phyloP scores from a whole-genome alignment of 495 filamentous ascomycete genomes.

The Elaphomyces granulatus region DNA sequence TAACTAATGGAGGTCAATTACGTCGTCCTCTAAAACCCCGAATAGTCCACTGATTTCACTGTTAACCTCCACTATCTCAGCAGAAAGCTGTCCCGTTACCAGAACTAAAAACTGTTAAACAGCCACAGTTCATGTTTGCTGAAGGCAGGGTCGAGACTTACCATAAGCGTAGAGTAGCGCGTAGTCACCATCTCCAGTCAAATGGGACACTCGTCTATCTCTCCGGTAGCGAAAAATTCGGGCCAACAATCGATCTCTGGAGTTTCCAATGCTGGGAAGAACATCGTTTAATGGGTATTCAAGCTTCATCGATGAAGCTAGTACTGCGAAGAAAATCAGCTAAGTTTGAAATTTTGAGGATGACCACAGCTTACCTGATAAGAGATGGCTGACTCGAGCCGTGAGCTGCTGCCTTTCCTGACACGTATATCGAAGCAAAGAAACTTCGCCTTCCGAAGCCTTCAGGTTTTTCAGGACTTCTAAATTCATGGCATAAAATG shows the following conservation, averaged over 20 bases:
- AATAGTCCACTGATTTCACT: slow-evolving; percentile 42
- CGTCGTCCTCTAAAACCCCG: slow-evolving; percentile 62
- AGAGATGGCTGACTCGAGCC: slow-evolving; percentile 78
- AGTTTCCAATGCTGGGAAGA: slow-evolving; percentile 65
- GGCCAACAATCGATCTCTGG: slow-evolving; percentile 70
- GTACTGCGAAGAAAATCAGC: slow-evolving; percentile 33
- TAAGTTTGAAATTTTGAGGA: slow-evolving; percentile 9
- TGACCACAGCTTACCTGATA: slow-evolving; percentile 44
- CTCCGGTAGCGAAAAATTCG: slow-evolving; percentile 78
- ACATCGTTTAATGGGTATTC: slow-evolving; percentile 85
- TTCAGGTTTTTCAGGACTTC: slow-evolving; percentile 69
- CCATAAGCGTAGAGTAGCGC: slow-evolving; percentile 61
- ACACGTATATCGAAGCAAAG: slow-evolving; percentile 63
- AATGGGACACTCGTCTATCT: slow-evolving; percentile 38
- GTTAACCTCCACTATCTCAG: slow-evolving; percentile 36
- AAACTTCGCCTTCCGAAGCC: slow-evolving; percentile 63
- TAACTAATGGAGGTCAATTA: no score
- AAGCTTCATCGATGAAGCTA: slow-evolving; percentile 83
- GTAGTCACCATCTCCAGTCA: slow-evolving; percentile 52
- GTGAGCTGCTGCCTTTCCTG: slow-evolving; percentile 68
- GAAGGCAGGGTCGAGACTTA: no score
- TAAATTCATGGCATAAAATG: slow-evolving; percentile 90
- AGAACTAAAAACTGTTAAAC: slow-evolving; percentile 21
- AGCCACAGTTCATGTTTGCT: no score
- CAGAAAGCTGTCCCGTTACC: slow-evolving; percentile 38